phyloP scores from a whole-genome alignment of 2,329 filamentous ascomycete genomes.

The Fusarium sp. region DNA sequence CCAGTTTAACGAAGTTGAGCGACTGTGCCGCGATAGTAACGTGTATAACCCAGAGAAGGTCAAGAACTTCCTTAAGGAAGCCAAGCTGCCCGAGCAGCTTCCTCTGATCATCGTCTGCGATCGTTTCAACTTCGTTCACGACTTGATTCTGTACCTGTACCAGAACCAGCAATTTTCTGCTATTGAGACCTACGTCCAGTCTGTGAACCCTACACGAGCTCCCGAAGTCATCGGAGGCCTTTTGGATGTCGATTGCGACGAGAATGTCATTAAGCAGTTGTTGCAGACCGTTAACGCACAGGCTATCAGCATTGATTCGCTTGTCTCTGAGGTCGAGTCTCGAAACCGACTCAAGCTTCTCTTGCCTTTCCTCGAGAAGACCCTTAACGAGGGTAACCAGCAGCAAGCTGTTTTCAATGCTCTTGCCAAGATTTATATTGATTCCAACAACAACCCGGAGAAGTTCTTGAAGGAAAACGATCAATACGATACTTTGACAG shows the following conservation, averaged over 20 bases:
- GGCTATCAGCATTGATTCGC: constrained; percentile 90
- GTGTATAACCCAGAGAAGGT: constrained; percentile 93
- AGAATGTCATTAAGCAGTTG: constrained; percentile 93
- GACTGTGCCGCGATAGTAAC: constrained; percentile 94
- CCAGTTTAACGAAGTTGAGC: constrained; percentile 95
- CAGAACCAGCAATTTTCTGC: constrained; percentile 99
- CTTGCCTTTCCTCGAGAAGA: constrained; percentile 94
- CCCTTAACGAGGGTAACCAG: constrained; percentile 87
- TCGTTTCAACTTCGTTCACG: constrained; percentile 98
- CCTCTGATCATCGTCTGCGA: constrained; percentile 98
- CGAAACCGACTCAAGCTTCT: constrained; percentile 96
- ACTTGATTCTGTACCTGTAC: constrained; percentile 95
- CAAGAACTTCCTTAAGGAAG: constrained; percentile 99
- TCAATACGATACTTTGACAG: constrained; percentile 88
- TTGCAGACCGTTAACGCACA: constrained; percentile 84
- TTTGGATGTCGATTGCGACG: constrained; percentile 96
- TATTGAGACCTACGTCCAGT: constrained; percentile 97
- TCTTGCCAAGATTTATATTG: constrained; percentile 98
- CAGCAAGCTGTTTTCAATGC: constrained; percentile 98
- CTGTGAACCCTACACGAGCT: constrained; percentile 90
- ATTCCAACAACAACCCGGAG: constrained; percentile 97
- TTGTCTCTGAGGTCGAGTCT: constrained; percentile 93
- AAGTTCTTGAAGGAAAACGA: constrained; percentile 98
- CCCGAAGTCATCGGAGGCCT: constrained; percentile 93
- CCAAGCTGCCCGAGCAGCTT: constrained; percentile 88